Evolutionary conservation across 768 basidiomycete species (phyloP), one percentile per base, ranked within the genome.

Genomic region (Gloeophyllum trabeum): DNA sequence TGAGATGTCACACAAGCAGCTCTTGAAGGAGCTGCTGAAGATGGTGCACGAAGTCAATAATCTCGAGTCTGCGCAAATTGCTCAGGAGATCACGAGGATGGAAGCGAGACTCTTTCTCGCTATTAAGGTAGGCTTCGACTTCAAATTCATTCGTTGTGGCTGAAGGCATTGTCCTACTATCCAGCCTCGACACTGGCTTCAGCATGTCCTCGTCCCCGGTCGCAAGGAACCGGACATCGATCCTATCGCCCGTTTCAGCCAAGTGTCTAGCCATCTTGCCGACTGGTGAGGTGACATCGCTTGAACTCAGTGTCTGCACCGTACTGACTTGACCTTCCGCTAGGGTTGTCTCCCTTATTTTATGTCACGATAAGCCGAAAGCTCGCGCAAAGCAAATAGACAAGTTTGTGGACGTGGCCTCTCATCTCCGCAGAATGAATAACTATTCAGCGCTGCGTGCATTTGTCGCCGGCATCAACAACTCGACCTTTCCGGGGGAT

Each of bases 391-490:
- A 70, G 45, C 81, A 91, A 51, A 83, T 93, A 45, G 90, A 96
- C 56, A 88, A 88, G 54, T 81, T 98, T 45, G 79, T 91, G 20
- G 79, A 84, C 39, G 76, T 98, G 48, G 89, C 87, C 1, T 73
- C 77, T 44, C 76, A 76, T 42, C 69, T 99, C 32, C 81, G 94
- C 24, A 69, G 71, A 10, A 57, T 87, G 36, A 91, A 94, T 61
- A 97, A 99, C 57, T 98, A 96, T 58, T 90, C 91, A 24, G 87
- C 85, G 1, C 63, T 96, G 42, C 89, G 90, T 35, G 90, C 92
- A 6, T 79, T 97, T 50, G 80, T 97, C n/a, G 87, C 90, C 22
- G 94, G 92, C 4, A 86, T 98, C 61, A 85, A 87, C 52, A 79
- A 76, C 47, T 78, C 90, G 3, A 81, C 83, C 0, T 79, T 83